Base-by-base conservation (phyloP, 768 basidiomycete genomes). In the Termitomyces heimii region DNA sequence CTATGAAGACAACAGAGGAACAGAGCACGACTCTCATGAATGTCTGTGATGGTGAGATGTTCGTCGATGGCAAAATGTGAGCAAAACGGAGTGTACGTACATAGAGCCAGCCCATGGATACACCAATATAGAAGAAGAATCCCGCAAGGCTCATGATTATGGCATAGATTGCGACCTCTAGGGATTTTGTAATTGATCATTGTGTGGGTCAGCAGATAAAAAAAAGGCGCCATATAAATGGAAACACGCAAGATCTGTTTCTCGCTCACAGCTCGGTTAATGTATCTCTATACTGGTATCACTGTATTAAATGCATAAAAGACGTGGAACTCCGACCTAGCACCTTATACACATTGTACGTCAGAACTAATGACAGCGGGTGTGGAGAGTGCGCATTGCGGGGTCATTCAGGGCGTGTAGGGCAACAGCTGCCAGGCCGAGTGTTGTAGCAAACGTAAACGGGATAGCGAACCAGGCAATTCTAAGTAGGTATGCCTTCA, bases 91-190 rank as follows among this genome's bases (percentile, higher is more conserved):
- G 31, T 22, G 31, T 2, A 78, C 86, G 48, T 60, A 91, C 88
- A 62, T 94, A 94, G 54, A 95, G 84, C 91, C 92, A 95, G 26
- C 93, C 93, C 89, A 95, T 89, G 22, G 88, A 91, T 31, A 95
- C 85, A 6, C 93, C 93, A 61, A 95, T 92, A 67, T 89, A 94
- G 72, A 76, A 92, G 77, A 96, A 96, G 48, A 89, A 70, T 0
- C 92, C 93, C 0, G 88, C 85, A n/a, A 93, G 63, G 22, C 84
- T 92, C 81, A 92, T 93, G 37, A 89, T 76, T 39, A 93, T 63
- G 0, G 88, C 89, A 63, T 87, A 92, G 29, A 81, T 68, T 0
- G 75, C 82, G 32, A 92, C 85, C 84, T 88, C 52, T 1, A 29
- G n/a, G n/a, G 34, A 8, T 32, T 12, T 16, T 53, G 32, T 47